Evolutionary conservation across 2,329 filamentous ascomycete species (phyloP), one percentile per base, ranked within the genome.

Genomic region (Lasiodiplodia citricola): DNA sequence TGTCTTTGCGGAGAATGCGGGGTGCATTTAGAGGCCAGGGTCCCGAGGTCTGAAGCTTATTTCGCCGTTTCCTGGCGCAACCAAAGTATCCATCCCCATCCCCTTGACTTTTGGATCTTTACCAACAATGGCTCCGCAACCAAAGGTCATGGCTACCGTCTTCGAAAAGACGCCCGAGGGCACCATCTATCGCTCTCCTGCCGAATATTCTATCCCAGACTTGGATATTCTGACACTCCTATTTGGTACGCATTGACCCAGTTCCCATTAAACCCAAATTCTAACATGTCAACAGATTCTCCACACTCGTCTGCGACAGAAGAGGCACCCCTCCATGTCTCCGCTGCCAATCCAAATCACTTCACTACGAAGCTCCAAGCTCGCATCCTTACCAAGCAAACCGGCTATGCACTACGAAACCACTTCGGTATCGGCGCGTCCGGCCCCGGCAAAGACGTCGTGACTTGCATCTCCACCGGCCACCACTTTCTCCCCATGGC

Each of bases 391-490:
- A 83, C 85, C 11, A 82, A 86, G 70, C 82, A 84, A 3, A 82
- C 87, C 21, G 88, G 87, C 4, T 80, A 87, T 71, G 84, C 87
- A 18, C 80, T 91, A 0, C 84, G 88, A n/a, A 75, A 78, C 31
- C 74, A 80, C 25, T 90, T 86, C 70, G 82, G 81, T 16, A 83
- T 90, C 55, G 87, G 88, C 14, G 75, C 74, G 2, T 68, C 80
- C 14, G 86, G 86, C 0, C 79, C 83, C 0, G 82, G 79, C 44
- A 81, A 82, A 64, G 76, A 79, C 71, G 83, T 89, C 4, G 85
- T 89, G 16, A 84, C 88, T 4, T 82, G 84, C 21, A 83, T 89
- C 35, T 87, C 85, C 0, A 84, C 84, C 0, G 88, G 88, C 2
- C 85, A 89, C 71, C 83, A 84, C 56, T 79, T 88, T 5, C 79